Evolutionary conservation across 129 eudicot genomes (phyloP), one percentile per base, ranked within the genome.

Genomic region (Saposhnikovia divaricata): DNA sequence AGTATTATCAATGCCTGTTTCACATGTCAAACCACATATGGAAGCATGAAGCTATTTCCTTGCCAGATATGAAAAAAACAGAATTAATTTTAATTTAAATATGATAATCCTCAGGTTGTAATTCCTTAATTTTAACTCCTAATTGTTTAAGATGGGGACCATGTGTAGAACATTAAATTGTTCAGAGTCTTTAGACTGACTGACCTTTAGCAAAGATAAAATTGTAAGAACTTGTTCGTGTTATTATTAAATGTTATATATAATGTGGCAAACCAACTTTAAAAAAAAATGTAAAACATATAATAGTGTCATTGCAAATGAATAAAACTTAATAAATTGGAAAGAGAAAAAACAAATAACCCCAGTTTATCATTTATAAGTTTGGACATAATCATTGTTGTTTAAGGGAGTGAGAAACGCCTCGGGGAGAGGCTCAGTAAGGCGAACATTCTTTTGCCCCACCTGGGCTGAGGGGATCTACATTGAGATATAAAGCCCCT

Each of bases 1-100:
- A 72, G 77, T 63, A 66, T 55, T 72, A 25, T 28, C 40, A 39
- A 84, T 80, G 80, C 93, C 97, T 91, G 85, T 70, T 75, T 43
- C 74, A 83, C 10, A 42, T 43, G 79, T 40, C 16, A 81, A 75
- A 61, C 77, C 38, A 47, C 45, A 40, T 72, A 83, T 48, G 15
- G 45, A 87, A 39, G 74, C 13, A 45, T 79, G 48, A 81, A 69
- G 25, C 65, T 63, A 51, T 61, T 61, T 72, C 66, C 66, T 57
- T 57, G 9, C 66, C 28, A 23, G 6, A 21, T 7, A 4, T 19
- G 21, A 6, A 21, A 1, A 55, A 55, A 27, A 55, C 0, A 21
- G 8, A 51, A 55, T 6, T 55, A 21, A 4, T 55, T 55, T 21
- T 55, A 1, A 4, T 21, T 55, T 55, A 6, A 55, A 55, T 11